Evolutionary conservation across 805 yeast genomes (phyloP).

Genomic region (Wickerhamomyces ciferrii): DNA sequence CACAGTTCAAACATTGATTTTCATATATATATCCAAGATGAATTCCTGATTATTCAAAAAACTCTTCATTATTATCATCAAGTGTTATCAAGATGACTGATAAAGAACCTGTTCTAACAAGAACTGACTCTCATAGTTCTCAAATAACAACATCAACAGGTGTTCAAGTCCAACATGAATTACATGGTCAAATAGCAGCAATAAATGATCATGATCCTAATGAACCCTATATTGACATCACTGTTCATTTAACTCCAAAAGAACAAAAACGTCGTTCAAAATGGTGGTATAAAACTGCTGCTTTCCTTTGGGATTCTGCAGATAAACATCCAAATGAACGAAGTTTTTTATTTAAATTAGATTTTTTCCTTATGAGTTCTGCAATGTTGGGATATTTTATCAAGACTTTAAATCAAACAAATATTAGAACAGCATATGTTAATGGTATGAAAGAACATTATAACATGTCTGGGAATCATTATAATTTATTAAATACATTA

Average conservation of each 20-base stretch:
- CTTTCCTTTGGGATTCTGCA: constrained; percentile 22
- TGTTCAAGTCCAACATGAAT: too few species aligned
- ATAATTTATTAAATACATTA: constrained; percentile 36
- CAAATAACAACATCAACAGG: too few species aligned
- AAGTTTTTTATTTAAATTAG: constrained; percentile 29
- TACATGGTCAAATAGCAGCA: not conserved
- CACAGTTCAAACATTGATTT: too few species aligned
- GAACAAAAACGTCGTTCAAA: constrained; percentile 7
- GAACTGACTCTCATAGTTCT: too few species aligned
- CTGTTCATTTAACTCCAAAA: constrained; percentile 4
- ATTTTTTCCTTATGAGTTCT: constrained; percentile 33
- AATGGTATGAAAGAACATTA: constrained; percentile 43
- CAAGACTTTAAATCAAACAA: constrained; percentile 36
- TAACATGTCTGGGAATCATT: constrained; percentile 36
- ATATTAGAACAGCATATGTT: constrained; percentile 40
- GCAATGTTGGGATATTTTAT: constrained; percentile 41
- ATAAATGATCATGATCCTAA: not conserved
- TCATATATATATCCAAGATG: too few species aligned
- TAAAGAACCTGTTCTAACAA: too few species aligned
- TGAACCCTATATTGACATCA: constrained; percentile 8
- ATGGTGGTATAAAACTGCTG: constrained; percentile 7
- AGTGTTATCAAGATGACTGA: too few species aligned
- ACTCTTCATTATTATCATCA: too few species aligned
- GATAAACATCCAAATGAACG: constrained; percentile 33
- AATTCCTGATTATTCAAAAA: too few species aligned